These are phyloP conservation scores for Shiraia sp. DNA, from an alignment of 2,329 filamentous ascomycete species.

Conservation along the genomic window DNA sequence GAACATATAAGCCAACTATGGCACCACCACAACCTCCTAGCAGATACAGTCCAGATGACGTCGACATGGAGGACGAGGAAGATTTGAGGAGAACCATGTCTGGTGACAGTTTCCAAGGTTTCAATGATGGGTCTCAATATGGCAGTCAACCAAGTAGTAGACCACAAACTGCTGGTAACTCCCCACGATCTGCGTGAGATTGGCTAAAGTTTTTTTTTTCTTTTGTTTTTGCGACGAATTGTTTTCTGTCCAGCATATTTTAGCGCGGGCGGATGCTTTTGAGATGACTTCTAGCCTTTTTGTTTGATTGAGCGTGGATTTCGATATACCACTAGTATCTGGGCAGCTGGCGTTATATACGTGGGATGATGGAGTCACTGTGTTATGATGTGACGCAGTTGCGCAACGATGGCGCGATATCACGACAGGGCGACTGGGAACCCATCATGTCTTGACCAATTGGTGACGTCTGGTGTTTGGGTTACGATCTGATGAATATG, in stretches of 20 bases:
- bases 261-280: too few species aligned
- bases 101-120: conserved; percentile 39
- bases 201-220: not conserved
- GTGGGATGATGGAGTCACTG: conserved; percentile 1
- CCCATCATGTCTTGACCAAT: not conserved
- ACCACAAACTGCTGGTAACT: conserved; percentile 23
- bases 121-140: conserved; percentile 32
- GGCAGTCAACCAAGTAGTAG: conserved; percentile 25
- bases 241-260: not conserved
- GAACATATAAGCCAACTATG: conserved; percentile 27
- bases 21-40: conserved; percentile 18
- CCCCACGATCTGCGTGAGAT: conserved; percentile 21
- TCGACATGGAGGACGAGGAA: conserved; percentile 32
- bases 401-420: conserved; percentile 24
- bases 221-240: conserved; percentile 1
- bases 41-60: conserved; percentile 22
- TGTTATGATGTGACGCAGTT: conserved; percentile 2
- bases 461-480: not conserved
- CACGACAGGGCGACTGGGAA: conserved; percentile 7
- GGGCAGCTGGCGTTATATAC: conserved; percentile 4
- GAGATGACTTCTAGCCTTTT: too few species aligned
- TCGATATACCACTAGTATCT: not conserved
- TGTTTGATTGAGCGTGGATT: not conserved
- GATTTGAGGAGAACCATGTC: conserved; percentile 24
- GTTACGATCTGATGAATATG: conserved; percentile 3